phyloP scores from a whole-genome alignment of 768 basidiomycete genomes.

The Lactifluus subvellereus region DNA sequence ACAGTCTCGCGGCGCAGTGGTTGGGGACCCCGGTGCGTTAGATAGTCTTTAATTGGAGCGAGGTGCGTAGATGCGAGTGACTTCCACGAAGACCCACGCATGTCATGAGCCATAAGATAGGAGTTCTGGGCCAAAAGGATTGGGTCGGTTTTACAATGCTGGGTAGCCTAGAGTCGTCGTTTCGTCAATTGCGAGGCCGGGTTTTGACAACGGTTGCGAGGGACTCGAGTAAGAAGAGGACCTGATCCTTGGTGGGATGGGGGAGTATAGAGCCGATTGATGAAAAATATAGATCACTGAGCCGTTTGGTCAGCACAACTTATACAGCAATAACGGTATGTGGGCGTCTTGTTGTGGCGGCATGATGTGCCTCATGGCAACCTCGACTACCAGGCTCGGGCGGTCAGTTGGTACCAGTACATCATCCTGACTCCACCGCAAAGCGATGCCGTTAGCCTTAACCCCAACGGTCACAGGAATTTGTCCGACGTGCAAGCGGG shows the following conservation, averaged over 20 bases:
- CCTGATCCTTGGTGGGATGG: not conserved
- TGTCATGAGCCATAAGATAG: constrained; percentile 29
- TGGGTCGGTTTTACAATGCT: too few species aligned
- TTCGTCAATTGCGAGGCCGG: not conserved
- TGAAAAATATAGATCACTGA: not conserved
- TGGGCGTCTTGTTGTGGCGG: not conserved
- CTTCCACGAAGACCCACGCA: constrained; percentile 30
- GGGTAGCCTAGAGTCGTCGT: not conserved
- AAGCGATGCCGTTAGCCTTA: not conserved
- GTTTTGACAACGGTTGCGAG: not conserved
- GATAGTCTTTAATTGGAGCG: constrained; percentile 44
- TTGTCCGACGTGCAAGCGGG: not conserved
- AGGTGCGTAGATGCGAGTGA: constrained; percentile 30
- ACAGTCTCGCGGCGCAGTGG: not conserved
- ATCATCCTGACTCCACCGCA: not conserved
- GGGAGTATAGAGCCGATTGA: not conserved
- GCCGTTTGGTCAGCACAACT: not conserved
- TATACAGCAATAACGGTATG: not conserved
- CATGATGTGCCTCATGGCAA: not conserved
- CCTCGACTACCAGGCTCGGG: not conserved
- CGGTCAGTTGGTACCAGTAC: not conserved
- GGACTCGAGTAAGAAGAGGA: not conserved
- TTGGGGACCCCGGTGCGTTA: constrained; percentile 32
- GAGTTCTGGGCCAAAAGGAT: not conserved
- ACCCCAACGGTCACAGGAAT: not conserved